phyloP scores from a whole-genome alignment of 176 grass and related monocot species.

The Luzula sylvatica region DNA sequence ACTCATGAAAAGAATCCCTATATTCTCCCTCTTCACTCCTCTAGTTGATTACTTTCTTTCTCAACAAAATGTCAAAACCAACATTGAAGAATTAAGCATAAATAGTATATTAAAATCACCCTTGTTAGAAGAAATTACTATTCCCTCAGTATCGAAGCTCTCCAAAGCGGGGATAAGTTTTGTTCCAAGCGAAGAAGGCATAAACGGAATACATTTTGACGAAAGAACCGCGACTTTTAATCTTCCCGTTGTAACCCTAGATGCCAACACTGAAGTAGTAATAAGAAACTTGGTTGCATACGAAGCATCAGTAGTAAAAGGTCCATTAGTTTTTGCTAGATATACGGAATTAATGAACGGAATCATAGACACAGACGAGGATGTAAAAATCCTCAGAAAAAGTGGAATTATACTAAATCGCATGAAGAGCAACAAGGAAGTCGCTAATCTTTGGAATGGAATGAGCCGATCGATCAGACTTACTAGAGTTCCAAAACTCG shows the following conservation, averaged over 20 bases:
- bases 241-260: slow-evolving; percentile 41
- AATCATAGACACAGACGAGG: slow-evolving; percentile 55
- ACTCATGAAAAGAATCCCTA: slow-evolving; percentile 44
- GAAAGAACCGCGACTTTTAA: slow-evolving; percentile 32
- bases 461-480: slow-evolving; percentile 53
- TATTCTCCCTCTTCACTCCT: slow-evolving; percentile 36
- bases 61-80: slow-evolving; percentile 6
- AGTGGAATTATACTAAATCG: slow-evolving; percentile 49
- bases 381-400: slow-evolving; percentile 43
- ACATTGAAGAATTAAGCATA: not conserved
- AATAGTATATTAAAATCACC: slow-evolving; percentile 27
- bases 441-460: slow-evolving; percentile 49
- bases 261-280: slow-evolving; percentile 46
- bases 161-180: slow-evolving; percentile 33
- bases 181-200: slow-evolving; percentile 29
- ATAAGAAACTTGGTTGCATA: slow-evolving; percentile 67
- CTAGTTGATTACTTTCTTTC: slow-evolving; percentile 34
- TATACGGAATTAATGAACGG: slow-evolving; percentile 86
- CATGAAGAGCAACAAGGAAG: slow-evolving; percentile 63
- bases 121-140: slow-evolving; percentile 65
- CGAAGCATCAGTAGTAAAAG: slow-evolving; percentile 35
- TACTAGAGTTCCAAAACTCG: slow-evolving; percentile 42
- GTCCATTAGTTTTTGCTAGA: slow-evolving; percentile 43
- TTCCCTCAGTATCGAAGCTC: slow-evolving; percentile 50
- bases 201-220: slow-evolving; percentile 42